Evolutionary conservation across 257 asterid genomes (phyloP), one percentile per base, ranked within the genome.

Genomic region (Agastache rugosa): DNA sequence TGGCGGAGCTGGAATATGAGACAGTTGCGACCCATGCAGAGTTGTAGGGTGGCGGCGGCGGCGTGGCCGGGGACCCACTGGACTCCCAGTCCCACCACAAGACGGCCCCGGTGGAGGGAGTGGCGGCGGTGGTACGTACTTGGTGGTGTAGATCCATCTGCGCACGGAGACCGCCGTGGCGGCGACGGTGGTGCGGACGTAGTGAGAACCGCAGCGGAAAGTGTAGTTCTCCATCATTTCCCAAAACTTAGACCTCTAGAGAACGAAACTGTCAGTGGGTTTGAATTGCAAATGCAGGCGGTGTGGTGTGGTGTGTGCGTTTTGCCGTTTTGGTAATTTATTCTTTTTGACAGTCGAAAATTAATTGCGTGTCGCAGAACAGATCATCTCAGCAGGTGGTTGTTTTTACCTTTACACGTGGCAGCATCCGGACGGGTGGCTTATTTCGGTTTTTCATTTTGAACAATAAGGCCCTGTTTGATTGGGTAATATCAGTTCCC

Each of bases 31-130:
- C 71, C 75, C 29, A 60, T 72, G 75, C 82, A 73, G 34, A 78
- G 83, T 48, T 78, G 83, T 20, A 79, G 69, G 1, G 73, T 69
- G 50, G 76, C 60, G 37, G 80, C 42, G 39, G 8, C 15, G 42
- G 48, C 0, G n/a, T 2, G 0, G 23, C 10, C 41, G 29, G 72
- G 72, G 5, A 14, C 2, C 79, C 79, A 75, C 61, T 65, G 74
- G 17, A 75, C 74, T 12, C 74, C 73, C 5, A 75, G 31, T 0
- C 74, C 79, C 12, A 66, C 79, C 73, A 75, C 74, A 22, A 68
- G 44, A 12, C 60, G 44, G 63, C 54, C 15, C 22, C 3, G 23
- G 55, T 17, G 54, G 68, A 8, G 60, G 5, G 5, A 59, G 53
- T 2, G 3, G 34, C 58, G 20, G 34, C 27, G 12, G 22, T 3